These are phyloP conservation scores for Tricholoma sp. DNA, from an alignment of 768 basidiomycete genomes.

Conservation along the genomic window DNA sequence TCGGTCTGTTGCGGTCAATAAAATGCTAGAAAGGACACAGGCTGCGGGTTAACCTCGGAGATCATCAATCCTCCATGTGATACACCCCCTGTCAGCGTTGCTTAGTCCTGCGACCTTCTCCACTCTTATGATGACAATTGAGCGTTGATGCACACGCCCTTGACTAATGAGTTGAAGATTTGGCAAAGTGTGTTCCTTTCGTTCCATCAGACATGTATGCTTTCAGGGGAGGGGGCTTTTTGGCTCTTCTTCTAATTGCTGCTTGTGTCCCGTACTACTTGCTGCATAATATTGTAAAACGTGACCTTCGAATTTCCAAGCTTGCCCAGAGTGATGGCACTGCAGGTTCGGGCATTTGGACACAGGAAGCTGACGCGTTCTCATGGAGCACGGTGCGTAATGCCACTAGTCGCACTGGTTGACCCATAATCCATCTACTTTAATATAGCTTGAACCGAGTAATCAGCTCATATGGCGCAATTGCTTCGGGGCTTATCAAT, in stretches of 20 bases:
- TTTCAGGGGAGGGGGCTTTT: background rate
- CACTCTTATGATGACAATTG: no score
- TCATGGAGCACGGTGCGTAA: background rate
- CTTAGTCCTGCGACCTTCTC: no score
- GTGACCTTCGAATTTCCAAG: no score
- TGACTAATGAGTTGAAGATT: no score
- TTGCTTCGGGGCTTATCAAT: slow-evolving; percentile 23
- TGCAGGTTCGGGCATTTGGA: no score
- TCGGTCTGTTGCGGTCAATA: slow-evolving; percentile 57
- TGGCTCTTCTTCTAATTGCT: background rate
- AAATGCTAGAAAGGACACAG: slow-evolving; percentile 68
- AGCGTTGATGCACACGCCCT: no score
- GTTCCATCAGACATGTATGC: background rate
- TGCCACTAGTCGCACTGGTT: no score
- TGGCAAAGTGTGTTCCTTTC: no score
- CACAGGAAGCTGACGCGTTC: background rate
- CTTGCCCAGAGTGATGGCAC: no score
- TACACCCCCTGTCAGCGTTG: no score
- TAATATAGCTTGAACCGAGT: slow-evolving; percentile 6
- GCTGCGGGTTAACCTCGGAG: slow-evolving; percentile 40
- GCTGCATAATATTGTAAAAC: no score
- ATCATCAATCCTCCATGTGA: background rate
- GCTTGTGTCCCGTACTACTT: background rate
- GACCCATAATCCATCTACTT: background rate
- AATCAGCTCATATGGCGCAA: slow-evolving; percentile 16